Evolutionary conservation across 257 asterid species (phyloP).

Genomic region (Ballota nigra): DNA sequence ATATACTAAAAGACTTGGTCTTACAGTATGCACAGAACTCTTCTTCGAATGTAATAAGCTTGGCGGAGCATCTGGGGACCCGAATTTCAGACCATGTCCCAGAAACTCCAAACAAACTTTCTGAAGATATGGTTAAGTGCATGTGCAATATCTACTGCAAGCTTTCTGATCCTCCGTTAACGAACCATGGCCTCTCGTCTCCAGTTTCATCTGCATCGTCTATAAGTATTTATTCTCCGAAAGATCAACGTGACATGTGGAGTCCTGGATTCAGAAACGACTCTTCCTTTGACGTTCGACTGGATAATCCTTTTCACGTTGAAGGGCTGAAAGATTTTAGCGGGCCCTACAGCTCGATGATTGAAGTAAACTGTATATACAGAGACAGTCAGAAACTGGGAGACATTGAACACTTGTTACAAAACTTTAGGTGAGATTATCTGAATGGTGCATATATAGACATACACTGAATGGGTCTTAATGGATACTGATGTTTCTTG

Average conservation of each 20-base stretch:
- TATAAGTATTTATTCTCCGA: slow-evolving; percentile 72
- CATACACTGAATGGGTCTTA: not conserved
- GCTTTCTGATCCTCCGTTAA: slow-evolving; percentile 76
- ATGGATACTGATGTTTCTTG: not conserved
- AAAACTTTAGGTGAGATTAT: slow-evolving; percentile 63
- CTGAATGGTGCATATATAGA: not conserved
- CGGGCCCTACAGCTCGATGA: slow-evolving; percentile 99
- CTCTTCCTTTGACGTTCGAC: slow-evolving; percentile 76
- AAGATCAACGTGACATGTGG: slow-evolving; percentile 77
- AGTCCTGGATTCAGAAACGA: slow-evolving; percentile 79
- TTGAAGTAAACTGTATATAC: slow-evolving; percentile 80
- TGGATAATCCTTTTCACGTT: slow-evolving; percentile 88
- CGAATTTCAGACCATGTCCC: slow-evolving; percentile 78
- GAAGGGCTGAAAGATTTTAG: slow-evolving; percentile 97
- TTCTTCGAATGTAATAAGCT: slow-evolving; percentile 64
- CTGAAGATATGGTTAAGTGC: slow-evolving; percentile 97
- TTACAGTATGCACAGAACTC: slow-evolving; percentile 69
- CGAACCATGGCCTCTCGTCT: slow-evolving; percentile 69
- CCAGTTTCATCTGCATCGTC: slow-evolving; percentile 86
- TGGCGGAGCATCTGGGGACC: slow-evolving; percentile 96
- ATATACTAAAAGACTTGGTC: slow-evolving; percentile 8
- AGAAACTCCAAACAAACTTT: slow-evolving; percentile 79
- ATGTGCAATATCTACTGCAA: slow-evolving; percentile 83
- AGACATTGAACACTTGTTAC: slow-evolving; percentile 65
- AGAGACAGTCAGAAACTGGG: slow-evolving; percentile 78